These are phyloP conservation scores for Lyophyllum shimeji DNA, from an alignment of 768 basidiomycete species.

Conservation along the genomic window DNA sequence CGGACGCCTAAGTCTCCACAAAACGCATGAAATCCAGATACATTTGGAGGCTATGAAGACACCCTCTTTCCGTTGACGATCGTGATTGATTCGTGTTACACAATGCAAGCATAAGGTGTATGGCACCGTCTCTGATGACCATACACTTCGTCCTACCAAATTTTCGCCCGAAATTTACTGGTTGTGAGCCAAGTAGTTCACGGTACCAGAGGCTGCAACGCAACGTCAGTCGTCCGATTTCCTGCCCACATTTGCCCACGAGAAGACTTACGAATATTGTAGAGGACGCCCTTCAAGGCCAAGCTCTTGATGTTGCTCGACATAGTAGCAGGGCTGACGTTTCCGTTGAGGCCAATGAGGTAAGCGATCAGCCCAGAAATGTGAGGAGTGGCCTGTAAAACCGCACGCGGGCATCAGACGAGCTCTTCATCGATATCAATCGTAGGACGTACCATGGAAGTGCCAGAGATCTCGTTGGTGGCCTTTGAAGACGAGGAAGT, in stretches of 20 bases:
- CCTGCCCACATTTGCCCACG: not conserved
- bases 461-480: constrained; percentile 5
- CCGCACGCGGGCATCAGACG: not conserved
- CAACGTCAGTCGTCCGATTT: not conserved
- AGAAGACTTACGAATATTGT: constrained; percentile 4
- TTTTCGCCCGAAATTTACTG: not conserved
- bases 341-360: constrained; percentile 7
- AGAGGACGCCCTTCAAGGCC: not conserved
- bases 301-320: not conserved
- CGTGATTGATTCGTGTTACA: too few species aligned
- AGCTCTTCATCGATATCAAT: not conserved
- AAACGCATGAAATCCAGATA: too few species aligned
- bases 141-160: not conserved
- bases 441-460: constrained; percentile 9
- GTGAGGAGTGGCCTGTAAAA: constrained; percentile 12
- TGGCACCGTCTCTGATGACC: not conserved
- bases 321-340: constrained; percentile 6
- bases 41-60: too few species aligned
- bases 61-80: too few species aligned
- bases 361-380: constrained; percentile 11
- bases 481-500: not conserved
- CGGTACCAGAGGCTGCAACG: not conserved
- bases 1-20: too few species aligned
- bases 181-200: not conserved
- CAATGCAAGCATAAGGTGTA: not conserved